Evolutionary conservation across 352 stramenopile species (phyloP), one percentile per base, ranked within the genome.

Genomic region (Phytophthora citricola): DNA sequence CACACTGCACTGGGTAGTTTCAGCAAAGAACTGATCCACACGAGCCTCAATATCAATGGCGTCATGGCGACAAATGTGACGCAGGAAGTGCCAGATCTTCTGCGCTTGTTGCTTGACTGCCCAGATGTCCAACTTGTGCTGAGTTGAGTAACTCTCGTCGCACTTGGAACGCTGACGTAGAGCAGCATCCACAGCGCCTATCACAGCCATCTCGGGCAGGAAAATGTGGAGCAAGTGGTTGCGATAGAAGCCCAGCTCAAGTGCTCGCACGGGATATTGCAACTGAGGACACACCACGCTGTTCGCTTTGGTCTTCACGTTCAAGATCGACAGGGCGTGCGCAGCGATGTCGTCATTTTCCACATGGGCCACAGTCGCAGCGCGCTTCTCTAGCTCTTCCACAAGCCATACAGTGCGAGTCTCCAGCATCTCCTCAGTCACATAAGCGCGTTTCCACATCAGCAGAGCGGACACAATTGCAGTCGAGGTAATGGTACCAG

Each of bases 211-310:
- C 29, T 96, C 86, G 1, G 75, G 80, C 5, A 94, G 41, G 32
- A 97, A 95, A 44, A 91, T 65, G 56, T 95, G 84, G 0, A 95
- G 66, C 52, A 96, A 58, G 38, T 95, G 86, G 57, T 97, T 97
- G 4, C 90, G 85, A 64, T 95, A 95, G 58, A 94, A 97, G 5
- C 75, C 82, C 4, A 97, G 55, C 50, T 91, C 81, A 2, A 97
- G 67, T 32, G 88, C 81, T 31, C 81, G 78, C 46, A 80, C 85
- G 31, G 86, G 78, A 44, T 83, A 89, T 47, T 83, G 63, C 9
- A 91, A 55, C 10, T 90, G 76, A 4, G 84, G 70, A n/a, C 58
- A 31, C 11, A 92, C 54, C 26, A 92, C 78, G n/a, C 66, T 58
- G 10, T 78, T 75, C 1, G 56, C 8, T 6, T 68, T 73, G 3